Base-by-base conservation (phyloP, 2,329 filamentous ascomycete genomes). In the Penicillium sp. region DNA sequence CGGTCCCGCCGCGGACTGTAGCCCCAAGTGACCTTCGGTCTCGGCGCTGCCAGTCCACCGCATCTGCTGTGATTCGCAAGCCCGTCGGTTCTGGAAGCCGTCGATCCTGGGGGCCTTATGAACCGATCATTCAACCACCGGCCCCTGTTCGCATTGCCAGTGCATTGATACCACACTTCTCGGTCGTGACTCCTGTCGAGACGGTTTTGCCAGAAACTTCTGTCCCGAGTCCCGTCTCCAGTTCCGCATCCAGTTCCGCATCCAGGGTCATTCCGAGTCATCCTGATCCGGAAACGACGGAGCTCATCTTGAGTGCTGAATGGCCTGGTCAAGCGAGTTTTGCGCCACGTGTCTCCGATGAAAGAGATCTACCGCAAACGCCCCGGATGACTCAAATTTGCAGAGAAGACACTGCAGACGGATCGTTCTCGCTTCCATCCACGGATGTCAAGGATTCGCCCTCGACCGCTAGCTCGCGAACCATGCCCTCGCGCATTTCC, bases 61-160 rank as follows among this genome's bases (percentile, higher is more conserved):
- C 52, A 25, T 57, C 59, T 23, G 52, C 54, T 6, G 37, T 67
- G 6, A 47, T 57, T 39, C 61, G 64, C 25, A 67, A 67, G 40
- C 62, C 63, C 4, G 55, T 66, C 11, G 59, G 60, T 2, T 64
- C 62, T 17, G 52, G 46, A 5, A 52, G 55, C 11, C 50, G 52
- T 31, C 51, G 51, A 27, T 61, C 57, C 9, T 37, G 57, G 10
- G 51, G 45, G 12, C 52, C 52, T 8, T n/a, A 52, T 3, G 55
- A 59, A 16, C 29, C 45, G 9, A 32, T 51, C 2, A 32, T 55
- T 28, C 44, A 60, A 32, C 32, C 41, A 10, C 42, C 29, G 2
- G 28, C 32, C 4, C 45, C 50, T 0, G 39, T 46, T 27, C 51
- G 39, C 13, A 38, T 45, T 12, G 32, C 45, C 3, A 56, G 54